phyloP scores from a whole-genome alignment of 495 filamentous ascomycete genomes.

The Neurospora terricola region DNA sequence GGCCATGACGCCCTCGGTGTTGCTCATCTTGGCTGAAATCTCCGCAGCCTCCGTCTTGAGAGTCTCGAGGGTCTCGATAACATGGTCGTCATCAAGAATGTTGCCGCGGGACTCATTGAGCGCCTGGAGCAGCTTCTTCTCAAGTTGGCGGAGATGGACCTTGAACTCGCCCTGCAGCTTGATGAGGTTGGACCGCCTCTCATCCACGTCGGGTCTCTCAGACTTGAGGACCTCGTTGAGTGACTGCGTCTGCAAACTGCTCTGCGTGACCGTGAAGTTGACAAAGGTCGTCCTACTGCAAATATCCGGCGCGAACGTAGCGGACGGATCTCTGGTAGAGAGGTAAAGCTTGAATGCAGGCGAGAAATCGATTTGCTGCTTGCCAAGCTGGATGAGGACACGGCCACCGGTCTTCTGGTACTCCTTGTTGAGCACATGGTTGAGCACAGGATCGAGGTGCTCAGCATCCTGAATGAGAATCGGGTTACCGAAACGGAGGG shows the following conservation, averaged over 20 bases:
- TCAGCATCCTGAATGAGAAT: slow-evolving; percentile 98
- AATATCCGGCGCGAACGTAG: slow-evolving; percentile 92
- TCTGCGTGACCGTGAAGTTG: slow-evolving; percentile 98
- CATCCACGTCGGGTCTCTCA: slow-evolving; percentile 96
- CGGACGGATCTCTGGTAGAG: slow-evolving; percentile 91
- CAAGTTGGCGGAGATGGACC: slow-evolving; percentile 88
- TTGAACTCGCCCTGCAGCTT: slow-evolving; percentile 99
- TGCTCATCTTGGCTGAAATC: slow-evolving; percentile 89
- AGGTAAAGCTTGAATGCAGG: slow-evolving; percentile 93
- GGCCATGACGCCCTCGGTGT: slow-evolving; percentile 95
- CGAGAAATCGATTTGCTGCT: slow-evolving; percentile 98
- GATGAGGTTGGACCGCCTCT: slow-evolving; percentile 89
- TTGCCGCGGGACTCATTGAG: slow-evolving; percentile 96
- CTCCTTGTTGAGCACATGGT: slow-evolving; percentile 98
- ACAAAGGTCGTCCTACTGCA: slow-evolving; percentile 98
- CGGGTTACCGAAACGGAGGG: slow-evolving; percentile 92
- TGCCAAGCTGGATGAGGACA: slow-evolving; percentile 95
- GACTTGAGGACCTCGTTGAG: slow-evolving; percentile 94
- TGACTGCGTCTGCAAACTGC: slow-evolving; percentile 95
- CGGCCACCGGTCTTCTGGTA: slow-evolving; percentile 99
- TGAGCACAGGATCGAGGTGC: slow-evolving; percentile 91
- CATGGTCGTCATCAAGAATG: slow-evolving; percentile 94
- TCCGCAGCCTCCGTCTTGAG: slow-evolving; percentile 95
- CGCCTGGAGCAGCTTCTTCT: slow-evolving; percentile 87
- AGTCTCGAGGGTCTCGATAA: slow-evolving; percentile 96